Percentiles rank a stretch among this genome's conserved stretches.
These are phyloP conservation scores for Lophiostoma macrostomum DNA, from an alignment of 495 filamentous ascomycete species.

Conservation along the genomic window DNA sequence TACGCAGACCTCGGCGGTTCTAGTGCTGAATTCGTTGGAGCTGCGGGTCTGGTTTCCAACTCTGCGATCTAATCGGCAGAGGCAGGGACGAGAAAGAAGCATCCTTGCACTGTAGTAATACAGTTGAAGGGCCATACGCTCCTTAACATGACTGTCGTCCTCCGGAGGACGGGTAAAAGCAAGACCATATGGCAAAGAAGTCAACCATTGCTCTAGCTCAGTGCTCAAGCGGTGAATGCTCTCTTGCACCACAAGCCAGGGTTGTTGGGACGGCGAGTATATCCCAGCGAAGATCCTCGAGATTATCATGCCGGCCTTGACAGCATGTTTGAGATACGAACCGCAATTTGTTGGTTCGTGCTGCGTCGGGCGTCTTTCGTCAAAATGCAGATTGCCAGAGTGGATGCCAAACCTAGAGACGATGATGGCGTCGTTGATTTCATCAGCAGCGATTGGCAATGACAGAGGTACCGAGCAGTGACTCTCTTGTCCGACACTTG, in stretches of 20 bases:
- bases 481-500: slow-evolving; percentile 17
- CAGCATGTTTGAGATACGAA: slow-evolving; percentile 51
- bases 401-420: slow-evolving; percentile 1
- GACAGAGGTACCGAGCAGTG: slow-evolving; percentile 28
- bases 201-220: slow-evolving; percentile 53
- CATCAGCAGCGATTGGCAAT: slow-evolving; percentile 23
- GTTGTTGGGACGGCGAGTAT: slow-evolving; percentile 56
- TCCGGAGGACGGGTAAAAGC: slow-evolving; percentile 6
- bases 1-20: slow-evolving; percentile 55
- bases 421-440: slow-evolving; percentile 10
- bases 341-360: slow-evolving; percentile 14
- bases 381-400: background rate
- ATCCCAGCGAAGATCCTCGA: slow-evolving; percentile 56
- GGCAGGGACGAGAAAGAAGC: slow-evolving; percentile 59
- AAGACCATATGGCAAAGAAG: slow-evolving; percentile 8
- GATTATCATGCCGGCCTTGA: slow-evolving; percentile 51
- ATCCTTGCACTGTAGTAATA: slow-evolving; percentile 58
- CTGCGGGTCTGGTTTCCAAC: slow-evolving; percentile 45
- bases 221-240: slow-evolving; percentile 52
- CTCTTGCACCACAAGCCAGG: slow-evolving; percentile 60
- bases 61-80: slow-evolving; percentile 52
- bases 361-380: background rate
- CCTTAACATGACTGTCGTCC: slow-evolving; percentile 26
- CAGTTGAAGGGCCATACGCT: slow-evolving; percentile 44
- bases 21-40: slow-evolving; percentile 50